These are phyloP conservation scores for Hansenula sp. DNA, from an alignment of 1,139 yeast genomes.

Conservation along the genomic window DNA sequence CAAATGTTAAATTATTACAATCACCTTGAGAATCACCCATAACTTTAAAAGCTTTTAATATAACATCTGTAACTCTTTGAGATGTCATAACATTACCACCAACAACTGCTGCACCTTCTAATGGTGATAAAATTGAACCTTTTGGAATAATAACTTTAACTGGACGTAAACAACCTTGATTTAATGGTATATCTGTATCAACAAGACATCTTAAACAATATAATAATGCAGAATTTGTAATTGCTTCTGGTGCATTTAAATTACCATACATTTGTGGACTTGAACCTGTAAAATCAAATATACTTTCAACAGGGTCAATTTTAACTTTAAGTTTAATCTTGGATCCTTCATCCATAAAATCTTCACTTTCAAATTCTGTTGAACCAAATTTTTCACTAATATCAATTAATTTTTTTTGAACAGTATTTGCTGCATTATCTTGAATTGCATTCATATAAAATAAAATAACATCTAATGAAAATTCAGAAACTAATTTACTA, in stretches of 20 bases:
- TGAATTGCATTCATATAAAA: constrained; percentile 44
- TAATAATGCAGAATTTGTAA: constrained; percentile 74
- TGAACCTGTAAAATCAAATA: constrained; percentile 45
- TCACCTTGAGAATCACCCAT: constrained; percentile 80
- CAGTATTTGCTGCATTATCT: constrained; percentile 38
- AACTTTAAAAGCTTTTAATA: constrained; percentile 69
- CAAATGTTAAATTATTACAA: constrained; percentile 71
- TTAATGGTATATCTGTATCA: constrained; percentile 74
- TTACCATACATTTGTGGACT: constrained; percentile 58
- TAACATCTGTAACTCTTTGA: constrained; percentile 77
- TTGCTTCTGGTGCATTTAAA: constrained; percentile 66
- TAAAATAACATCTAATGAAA: constrained; percentile 30
- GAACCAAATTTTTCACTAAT: constrained; percentile 22
- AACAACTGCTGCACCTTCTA: constrained; percentile 77
- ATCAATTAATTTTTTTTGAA: constrained; percentile 29
- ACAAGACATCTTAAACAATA: constrained; percentile 75
- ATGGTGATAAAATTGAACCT: constrained; percentile 66
- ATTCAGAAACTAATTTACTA: constrained; percentile 32
- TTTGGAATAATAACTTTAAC: constrained; percentile 61
- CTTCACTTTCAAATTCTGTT: constrained; percentile 29
- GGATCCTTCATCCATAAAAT: constrained; percentile 46
- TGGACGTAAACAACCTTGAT: constrained; percentile 80
- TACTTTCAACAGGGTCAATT: constrained; percentile 31
- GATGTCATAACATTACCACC: constrained; percentile 91
- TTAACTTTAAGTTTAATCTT: constrained; percentile 33